phyloP scores from a whole-genome alignment of 2,329 filamentous ascomycete species.

The Sarocladium oryzae region DNA sequence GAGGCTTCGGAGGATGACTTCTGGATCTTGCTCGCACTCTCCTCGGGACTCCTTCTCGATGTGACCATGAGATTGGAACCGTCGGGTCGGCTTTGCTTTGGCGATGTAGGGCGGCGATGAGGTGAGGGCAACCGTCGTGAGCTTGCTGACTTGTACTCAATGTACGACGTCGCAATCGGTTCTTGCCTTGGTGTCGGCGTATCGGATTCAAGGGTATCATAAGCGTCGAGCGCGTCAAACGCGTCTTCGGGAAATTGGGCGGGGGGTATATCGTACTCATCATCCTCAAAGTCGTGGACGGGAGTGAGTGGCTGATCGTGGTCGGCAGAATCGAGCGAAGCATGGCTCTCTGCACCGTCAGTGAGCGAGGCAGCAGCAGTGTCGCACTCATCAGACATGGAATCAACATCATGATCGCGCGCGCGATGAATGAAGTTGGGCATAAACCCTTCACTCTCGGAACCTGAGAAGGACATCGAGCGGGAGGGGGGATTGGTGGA shows the following conservation, averaged over 20 bases:
- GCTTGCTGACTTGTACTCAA: conserved; percentile 28
- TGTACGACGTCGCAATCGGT: conserved; percentile 23
- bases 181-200: conserved; percentile 38
- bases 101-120: conserved; percentile 28
- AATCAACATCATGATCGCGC: conserved; percentile 31
- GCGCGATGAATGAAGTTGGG: conserved; percentile 23
- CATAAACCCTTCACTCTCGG: conserved; percentile 35
- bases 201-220: conserved; percentile 31
- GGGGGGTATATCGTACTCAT: conserved; percentile 28
- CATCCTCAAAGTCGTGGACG: conserved; percentile 25
- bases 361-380: conserved; percentile 38
- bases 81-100: conserved; percentile 25
- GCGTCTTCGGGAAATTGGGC: conserved; percentile 34
- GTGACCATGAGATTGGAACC: conserved; percentile 22
- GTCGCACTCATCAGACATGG: conserved; percentile 38
- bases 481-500: conserved; percentile 37
- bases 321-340: conserved; percentile 25
- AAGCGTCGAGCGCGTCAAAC: conserved; percentile 24
- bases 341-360: conserved; percentile 35
- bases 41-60: conserved; percentile 37
- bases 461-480: conserved; percentile 46
- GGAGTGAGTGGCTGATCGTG: conserved; percentile 19
- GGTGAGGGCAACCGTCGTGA: conserved; percentile 27
- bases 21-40: conserved; percentile 39
- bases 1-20: conserved; percentile 36